Base-by-base conservation (phyloP, 2,329 filamentous ascomycete species). In the Aspergillus sp. region DNA sequence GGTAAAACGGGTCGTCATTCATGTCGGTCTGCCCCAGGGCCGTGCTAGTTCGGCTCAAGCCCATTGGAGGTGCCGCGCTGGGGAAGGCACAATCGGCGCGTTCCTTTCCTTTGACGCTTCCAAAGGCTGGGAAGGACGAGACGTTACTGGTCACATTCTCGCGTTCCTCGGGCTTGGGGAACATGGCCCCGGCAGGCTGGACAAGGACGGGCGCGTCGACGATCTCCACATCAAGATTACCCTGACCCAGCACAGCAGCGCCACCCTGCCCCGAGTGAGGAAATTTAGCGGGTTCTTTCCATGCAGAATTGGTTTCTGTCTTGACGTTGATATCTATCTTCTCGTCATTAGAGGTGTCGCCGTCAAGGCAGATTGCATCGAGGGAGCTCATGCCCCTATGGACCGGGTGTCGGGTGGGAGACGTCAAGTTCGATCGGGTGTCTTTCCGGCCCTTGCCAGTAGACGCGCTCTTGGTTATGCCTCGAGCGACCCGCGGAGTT, bases 341-440 rank as follows among this genome's bases (percentile, higher is more conserved):
- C 5, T 42, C 36, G 16, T 61, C 55, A 11, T 64, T 51, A 6
- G 45, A 12, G 7, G n/a, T 32, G 6, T 26, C 42, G 6, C 20
- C 42, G 5, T 65, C 63, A 1, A 67, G 20, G n/a, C 53, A 61
- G 32, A 67, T 67, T 1, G 61, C 63, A 16, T 66, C 57, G 51
- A 63, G 54, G 22, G 58, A 6, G 45, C 49, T 51, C 26, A 14
- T n/a, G 14, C 53, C 55, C 12, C 5, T 11, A 16, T 42, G 22
- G 22, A 22, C 6, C n/a, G 36, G 54, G 14, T 16, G 26, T 52
- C 56, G 58, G 5, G 56, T 62, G 1, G 63, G 61, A 1, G 63
- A 59, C 2, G 52, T 47, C 3, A 56, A 36, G 1, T 16, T 31
- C 11, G 36, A 16, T 6, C 10, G 29, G 14, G n/a, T 1, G 11